Evolutionary conservation across 2,329 filamentous ascomycete species (phyloP).

Genomic region (Trichoderma gracile): DNA sequence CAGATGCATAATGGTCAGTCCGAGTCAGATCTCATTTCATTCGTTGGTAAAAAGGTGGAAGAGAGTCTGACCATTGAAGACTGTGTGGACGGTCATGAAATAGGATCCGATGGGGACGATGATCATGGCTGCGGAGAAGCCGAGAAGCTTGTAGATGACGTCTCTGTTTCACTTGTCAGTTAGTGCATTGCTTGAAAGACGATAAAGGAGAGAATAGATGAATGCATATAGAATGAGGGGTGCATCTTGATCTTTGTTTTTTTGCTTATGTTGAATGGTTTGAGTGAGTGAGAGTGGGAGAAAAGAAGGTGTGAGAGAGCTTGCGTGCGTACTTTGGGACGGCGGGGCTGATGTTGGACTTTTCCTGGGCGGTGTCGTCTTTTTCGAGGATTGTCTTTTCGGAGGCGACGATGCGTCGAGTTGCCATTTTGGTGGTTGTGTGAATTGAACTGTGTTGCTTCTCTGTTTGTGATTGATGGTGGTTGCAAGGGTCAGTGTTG

Average conservation of each 20-base stretch:
- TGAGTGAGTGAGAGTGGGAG: no score
- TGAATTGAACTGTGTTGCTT: background rate
- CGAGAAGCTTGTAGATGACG: slow-evolving; percentile 87
- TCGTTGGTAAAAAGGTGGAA: background rate
- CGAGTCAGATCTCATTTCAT: slow-evolving; percentile 20
- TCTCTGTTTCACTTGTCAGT: slow-evolving; percentile 49
- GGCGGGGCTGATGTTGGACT: slow-evolving; percentile 76
- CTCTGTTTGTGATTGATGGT: background rate
- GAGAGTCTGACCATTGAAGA: slow-evolving; percentile 69
- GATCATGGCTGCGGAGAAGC: slow-evolving; percentile 91
- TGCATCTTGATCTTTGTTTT: no score
- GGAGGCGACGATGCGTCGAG: slow-evolving; percentile 62
- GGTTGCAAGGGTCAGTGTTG: background rate
- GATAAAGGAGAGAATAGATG: no score
- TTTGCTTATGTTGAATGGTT: no score
- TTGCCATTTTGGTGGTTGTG: slow-evolving; percentile 59
- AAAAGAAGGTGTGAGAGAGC: no score
- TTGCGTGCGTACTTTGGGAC: slow-evolving; percentile 77
- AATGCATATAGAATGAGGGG: no score
- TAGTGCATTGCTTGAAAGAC: no score
- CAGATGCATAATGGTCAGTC: no score
- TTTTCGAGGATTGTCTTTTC: slow-evolving; percentile 68
- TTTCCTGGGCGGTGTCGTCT: slow-evolving; percentile 54
- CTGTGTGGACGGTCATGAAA: slow-evolving; percentile 72
- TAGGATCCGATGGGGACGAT: slow-evolving; percentile 84